phyloP scores from a whole-genome alignment of 441 rosid genomes.

The Jatropha podagrica region DNA sequence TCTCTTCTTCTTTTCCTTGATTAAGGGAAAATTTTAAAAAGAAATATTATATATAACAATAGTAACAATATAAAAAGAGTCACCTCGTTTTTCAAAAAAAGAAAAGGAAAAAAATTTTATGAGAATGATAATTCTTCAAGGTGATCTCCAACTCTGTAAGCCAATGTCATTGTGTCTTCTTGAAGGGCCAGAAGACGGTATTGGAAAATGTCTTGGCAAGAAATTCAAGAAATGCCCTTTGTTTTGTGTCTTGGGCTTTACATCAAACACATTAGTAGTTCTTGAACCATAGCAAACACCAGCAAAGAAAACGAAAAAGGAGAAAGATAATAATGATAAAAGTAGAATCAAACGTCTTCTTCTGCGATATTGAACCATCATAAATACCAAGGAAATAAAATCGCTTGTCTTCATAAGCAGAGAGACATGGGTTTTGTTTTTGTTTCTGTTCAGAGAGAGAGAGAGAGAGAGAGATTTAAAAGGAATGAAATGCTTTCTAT shows the following conservation, averaged over 20 bases:
- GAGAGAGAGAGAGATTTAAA: constrained; percentile 15
- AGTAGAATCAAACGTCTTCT: constrained; percentile 19
- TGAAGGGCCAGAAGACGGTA: constrained; percentile 90
- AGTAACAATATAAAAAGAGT: not conserved
- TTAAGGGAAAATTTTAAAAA: not conserved
- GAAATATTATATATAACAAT: not conserved
- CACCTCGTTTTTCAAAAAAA: constrained; percentile 24
- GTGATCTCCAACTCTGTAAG: constrained; percentile 60
- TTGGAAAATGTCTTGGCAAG: constrained; percentile 71
- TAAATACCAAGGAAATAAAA: not conserved
- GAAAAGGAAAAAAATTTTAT: not conserved
- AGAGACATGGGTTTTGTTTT: not conserved
- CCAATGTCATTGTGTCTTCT: constrained; percentile 83
- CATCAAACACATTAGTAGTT: constrained; percentile 43
- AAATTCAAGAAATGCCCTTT: constrained; percentile 59
- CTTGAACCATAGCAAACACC: constrained; percentile 55
- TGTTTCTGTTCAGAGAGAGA: constrained; percentile 8
- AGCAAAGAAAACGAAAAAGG: constrained; percentile 33
- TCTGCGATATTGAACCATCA: constrained; percentile 35
- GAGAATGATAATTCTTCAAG: constrained; percentile 33
- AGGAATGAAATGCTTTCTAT: constrained; percentile 27
- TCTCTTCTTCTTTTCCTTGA: not conserved
- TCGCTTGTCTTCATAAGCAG: not conserved
- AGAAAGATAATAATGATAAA: constrained; percentile 32
- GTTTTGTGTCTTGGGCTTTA: constrained; percentile 38